Percentiles rank a stretch among this genome's conserved stretches.
These are phyloP conservation scores for Pythium biforme DNA, from an alignment of 352 stramenopile genomes.

Conservation along the genomic window DNA sequence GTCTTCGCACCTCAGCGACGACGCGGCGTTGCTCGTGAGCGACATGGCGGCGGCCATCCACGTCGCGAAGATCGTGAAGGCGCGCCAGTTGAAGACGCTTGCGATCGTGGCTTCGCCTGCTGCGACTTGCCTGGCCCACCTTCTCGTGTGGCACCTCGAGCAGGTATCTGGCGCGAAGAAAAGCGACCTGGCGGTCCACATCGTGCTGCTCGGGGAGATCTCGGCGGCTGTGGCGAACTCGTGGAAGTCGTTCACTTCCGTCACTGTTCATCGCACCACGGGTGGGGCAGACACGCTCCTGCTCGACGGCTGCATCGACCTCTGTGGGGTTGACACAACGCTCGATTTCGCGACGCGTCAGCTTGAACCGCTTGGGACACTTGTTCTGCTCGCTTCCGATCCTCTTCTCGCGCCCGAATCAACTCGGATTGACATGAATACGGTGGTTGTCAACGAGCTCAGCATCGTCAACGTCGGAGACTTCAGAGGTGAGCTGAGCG, in stretches of 20 bases:
- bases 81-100: slow-evolving; percentile 14
- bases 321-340: slow-evolving; percentile 46
- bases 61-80: slow-evolving; percentile 1
- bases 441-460: slow-evolving; percentile 68
- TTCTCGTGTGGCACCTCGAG: slow-evolving; percentile 5
- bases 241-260: background rate
- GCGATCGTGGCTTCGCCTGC: slow-evolving; percentile 34
- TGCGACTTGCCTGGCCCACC: background rate
- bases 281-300: background rate
- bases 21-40: slow-evolving; percentile 2
- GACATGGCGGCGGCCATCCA: slow-evolving; percentile 19
- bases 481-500: slow-evolving; percentile 29
- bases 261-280: slow-evolving; percentile 1
- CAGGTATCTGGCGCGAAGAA: background rate
- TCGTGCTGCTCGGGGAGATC: slow-evolving; percentile 6
- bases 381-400: slow-evolving; percentile 20
- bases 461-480: slow-evolving; percentile 41
- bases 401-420: background rate
- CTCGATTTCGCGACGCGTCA: slow-evolving; percentile 39
- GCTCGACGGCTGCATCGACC: slow-evolving; percentile 49
- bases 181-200: background rate
- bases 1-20: background rate
- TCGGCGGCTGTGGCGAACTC: background rate
- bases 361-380: slow-evolving; percentile 27
- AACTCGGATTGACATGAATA: slow-evolving; percentile 60